Evolutionary conservation across 2,329 filamentous ascomycete species (phyloP), one percentile per base, ranked within the genome.

Genomic region (Trichoderma sp.): DNA sequence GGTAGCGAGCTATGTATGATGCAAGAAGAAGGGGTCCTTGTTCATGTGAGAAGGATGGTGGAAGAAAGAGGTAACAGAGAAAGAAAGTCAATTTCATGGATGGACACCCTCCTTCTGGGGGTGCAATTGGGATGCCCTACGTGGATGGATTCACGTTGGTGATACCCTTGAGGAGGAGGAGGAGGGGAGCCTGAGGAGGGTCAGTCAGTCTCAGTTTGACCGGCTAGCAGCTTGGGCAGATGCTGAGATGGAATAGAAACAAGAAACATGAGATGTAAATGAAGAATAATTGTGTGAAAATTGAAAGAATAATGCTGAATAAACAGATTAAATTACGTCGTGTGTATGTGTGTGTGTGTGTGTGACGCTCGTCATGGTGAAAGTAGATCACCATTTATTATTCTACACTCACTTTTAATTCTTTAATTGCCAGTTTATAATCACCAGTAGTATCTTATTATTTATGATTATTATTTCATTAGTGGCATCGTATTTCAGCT

Each of bases 131-230:
- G 5, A 14, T 14, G 34, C 52, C 19, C 19, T 51, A 14, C 15
- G 59, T 39, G 50, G 34, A n/a, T 50, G 17, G 34, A 39, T 54
- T 50, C 45, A 54, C 21, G 26, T 41, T 41, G 54, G 59, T 63
- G 59, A 47, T 63, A 63, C 59, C 41, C 50, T 51, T 19, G 26
- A 30, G 26, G 39, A 47, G 17, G 54, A 50, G 54, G 26, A 28
- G 41, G 41, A 24, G 24, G 41, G 48, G 45, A 54, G 55, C 50
- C 26, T 19, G 41, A 47, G 19, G 30, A 50, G 30, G 12, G 30
- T 12, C 30, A 51, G 57, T 43, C 43, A 39, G 50, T 63, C 59
- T 55, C 59, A 63, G 39, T 30, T 52, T 52, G 58, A 21, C 58
- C 48, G 43, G 55, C 24, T 58, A 28, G 55, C 39, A 47, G 19